Conservation (phyloP, 106 monocot species). For the Gastrodia elata region DNA sequence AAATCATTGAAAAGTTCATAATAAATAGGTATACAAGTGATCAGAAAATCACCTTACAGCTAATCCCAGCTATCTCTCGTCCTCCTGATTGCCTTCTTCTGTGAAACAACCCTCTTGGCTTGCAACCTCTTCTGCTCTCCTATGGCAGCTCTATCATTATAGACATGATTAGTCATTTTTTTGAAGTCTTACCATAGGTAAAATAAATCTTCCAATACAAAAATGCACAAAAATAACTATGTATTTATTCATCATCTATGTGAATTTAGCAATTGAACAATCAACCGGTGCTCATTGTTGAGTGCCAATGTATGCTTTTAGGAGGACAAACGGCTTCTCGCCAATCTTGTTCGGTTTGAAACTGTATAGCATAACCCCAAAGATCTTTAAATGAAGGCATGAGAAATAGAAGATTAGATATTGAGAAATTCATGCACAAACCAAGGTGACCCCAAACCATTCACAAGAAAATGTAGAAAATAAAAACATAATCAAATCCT, state of each 20-base stretch:
- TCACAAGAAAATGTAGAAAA: too few relatives aligned
- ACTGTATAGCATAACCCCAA: too few relatives aligned
- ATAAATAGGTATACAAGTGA: background rate
- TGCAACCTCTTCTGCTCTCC: conserved; percentile 77
- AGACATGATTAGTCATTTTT: background rate
- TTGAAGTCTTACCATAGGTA: background rate
- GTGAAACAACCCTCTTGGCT: conserved; percentile 72
- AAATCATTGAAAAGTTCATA: background rate
- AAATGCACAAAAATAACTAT: background rate
- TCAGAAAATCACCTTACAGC: conserved; percentile 16
- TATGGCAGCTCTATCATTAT: conserved; percentile 56
- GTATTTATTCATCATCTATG: background rate
- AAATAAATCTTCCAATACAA: background rate
- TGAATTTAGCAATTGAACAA: background rate
- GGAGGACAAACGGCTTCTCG: background rate
- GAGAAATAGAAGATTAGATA: too few relatives aligned
- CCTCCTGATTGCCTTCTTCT: conserved; percentile 84
- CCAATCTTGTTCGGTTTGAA: too few relatives aligned
- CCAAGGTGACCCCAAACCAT: too few relatives aligned
- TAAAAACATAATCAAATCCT: too few relatives aligned
- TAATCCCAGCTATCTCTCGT: conserved; percentile 80
- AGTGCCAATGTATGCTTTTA: too few relatives aligned
- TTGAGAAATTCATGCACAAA: too few relatives aligned
- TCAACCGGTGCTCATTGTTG: too few relatives aligned
- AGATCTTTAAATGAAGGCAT: too few relatives aligned